These are phyloP conservation scores for Mixia osmundae DNA, from an alignment of 1,284 basidiomycete species.

Conservation along the genomic window DNA sequence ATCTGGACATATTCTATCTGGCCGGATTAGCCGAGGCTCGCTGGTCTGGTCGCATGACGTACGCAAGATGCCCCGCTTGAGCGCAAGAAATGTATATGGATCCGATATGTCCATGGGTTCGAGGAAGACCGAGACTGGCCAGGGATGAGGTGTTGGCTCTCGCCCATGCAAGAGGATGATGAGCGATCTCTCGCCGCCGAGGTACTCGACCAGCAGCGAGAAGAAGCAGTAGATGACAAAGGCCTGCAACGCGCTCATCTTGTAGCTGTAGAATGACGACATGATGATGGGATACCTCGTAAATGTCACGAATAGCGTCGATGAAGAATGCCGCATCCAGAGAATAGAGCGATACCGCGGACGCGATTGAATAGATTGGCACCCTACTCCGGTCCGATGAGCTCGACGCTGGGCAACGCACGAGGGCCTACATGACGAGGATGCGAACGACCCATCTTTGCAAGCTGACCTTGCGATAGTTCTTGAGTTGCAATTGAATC, in stretches of 20 bases:
- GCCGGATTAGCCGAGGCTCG: conserved; percentile 1
- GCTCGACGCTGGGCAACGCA: conserved; percentile 5
- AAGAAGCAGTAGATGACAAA: conserved; percentile 64
- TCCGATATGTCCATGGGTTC: conserved; percentile 64
- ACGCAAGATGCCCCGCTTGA: conserved; percentile 90
- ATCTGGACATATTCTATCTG: conserved; percentile 79
- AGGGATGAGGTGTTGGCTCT: conserved; percentile 60
- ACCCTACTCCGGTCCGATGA: conserved; percentile 28
- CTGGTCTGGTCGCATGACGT: conserved; percentile 20
- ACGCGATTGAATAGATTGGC: conserved; percentile 72
- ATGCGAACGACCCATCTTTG: conserved; percentile 77
- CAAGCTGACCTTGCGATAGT: conserved; percentile 20
- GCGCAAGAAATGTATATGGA: conserved; percentile 74
- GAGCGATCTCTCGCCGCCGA: conserved; percentile 70
- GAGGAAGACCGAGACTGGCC: conserved; percentile 51
- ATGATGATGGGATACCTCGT: conserved; percentile 39
- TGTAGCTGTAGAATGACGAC: conserved; percentile 4
- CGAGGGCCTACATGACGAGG: conserved; percentile 94
- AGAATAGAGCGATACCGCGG: conserved; percentile 80
- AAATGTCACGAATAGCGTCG: conserved; percentile 80
- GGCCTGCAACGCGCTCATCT: conserved; percentile 30
- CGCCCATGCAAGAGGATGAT: conserved; percentile 77
- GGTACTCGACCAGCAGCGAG: conserved; percentile 22
- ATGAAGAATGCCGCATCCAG: conserved; percentile 89
- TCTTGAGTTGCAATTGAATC: neutral